Percentiles rank a stretch among this genome's conserved stretches.
These are phyloP conservation scores for Themeda triandra DNA, from an alignment of 176 grass and related monocot genomes.

Conservation along the genomic window DNA sequence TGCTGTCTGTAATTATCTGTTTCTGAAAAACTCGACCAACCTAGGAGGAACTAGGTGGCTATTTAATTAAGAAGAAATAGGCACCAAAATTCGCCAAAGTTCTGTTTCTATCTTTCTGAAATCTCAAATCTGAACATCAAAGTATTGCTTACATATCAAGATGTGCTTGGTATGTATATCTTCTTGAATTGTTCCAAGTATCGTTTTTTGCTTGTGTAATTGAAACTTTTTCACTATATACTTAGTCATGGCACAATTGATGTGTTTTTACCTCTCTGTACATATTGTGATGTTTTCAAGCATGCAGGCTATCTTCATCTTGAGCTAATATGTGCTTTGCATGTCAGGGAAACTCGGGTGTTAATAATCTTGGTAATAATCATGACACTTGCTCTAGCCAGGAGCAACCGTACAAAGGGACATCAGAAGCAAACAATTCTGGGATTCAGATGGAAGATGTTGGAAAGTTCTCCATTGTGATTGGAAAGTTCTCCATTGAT, in stretches of 20 bases:
- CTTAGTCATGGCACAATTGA: neutral
- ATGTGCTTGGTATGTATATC: neutral
- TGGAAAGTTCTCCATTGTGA: too few relatives aligned
- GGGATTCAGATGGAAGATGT: conserved; percentile 32
- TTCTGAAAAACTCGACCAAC: neutral
- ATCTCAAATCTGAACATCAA: neutral
- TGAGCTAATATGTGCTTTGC: neutral
- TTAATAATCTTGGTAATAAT: conserved; percentile 44
- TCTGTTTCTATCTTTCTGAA: neutral
- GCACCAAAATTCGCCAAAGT: neutral
- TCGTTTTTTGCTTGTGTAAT: neutral
- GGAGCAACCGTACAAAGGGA: conserved; percentile 41
- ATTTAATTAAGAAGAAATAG: neutral
- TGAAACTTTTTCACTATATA: neutral
- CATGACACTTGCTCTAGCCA: conserved; percentile 64
- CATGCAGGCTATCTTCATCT: neutral
- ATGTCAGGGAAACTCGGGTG: conserved; percentile 41
- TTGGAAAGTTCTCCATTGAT: conserved; percentile 18
- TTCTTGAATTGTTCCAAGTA: neutral
- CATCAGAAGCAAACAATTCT: conserved; percentile 26
- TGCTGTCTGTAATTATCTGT: neutral
- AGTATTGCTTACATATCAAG: neutral
- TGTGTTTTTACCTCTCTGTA: neutral
- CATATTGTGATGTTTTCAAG: neutral
- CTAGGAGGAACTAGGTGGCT: neutral